Base-by-base conservation (phyloP, 192 early-diverging fungal genomes). In the Piromyces sp. region DNA sequence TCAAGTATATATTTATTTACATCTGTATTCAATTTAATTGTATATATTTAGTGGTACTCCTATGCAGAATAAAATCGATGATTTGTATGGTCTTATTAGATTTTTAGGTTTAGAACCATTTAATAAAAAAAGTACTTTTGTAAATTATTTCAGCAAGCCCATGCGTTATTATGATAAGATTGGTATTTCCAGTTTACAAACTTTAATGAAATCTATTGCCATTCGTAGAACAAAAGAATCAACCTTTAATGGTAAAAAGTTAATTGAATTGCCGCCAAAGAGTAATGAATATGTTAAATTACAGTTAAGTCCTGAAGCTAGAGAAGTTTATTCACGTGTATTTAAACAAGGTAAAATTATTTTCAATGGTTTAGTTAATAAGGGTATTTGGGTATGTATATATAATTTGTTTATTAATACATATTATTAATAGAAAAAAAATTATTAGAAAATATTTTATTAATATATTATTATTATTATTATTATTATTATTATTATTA, bases 181-280 rank as follows among this genome's bases (percentile, higher is more conserved):
- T 82, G 92, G 87, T n/a, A 31, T 88, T 7, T 30, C 81, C 6
- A 83, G 86, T 0, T 85, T 95, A 16, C 91, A 93, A 31, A 91
- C 89, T 1, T 87, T 96, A 0, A 88, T 95, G 86, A 94, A 94
- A 81, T 88, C 88, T 3, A 81, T 95, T 17, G 91, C 94, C 3
- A 83, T 99, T 38, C 93, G 97, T 0, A 89, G 97, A 30, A 99
- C 96, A 78, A 99, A 99, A 83, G 85, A 88, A 30, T 92, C 93
- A 85, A 88, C 88, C 14, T 85, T 93, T 78, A 87, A 93, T n/a
- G 95, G 95, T 11, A 88, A 93, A 79, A 91, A 92, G 14, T 93
- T 99, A 80, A 86, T 99, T 12, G 85, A 87, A 78, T 82, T 99
- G 79, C 96, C 96, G 19, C 85, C 89, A 29, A 92, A 91, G 36